Evolutionary conservation across 2,329 filamentous ascomycete species (phyloP), one percentile per base, ranked within the genome.

Genomic region (Ophiostoma ips): DNA sequence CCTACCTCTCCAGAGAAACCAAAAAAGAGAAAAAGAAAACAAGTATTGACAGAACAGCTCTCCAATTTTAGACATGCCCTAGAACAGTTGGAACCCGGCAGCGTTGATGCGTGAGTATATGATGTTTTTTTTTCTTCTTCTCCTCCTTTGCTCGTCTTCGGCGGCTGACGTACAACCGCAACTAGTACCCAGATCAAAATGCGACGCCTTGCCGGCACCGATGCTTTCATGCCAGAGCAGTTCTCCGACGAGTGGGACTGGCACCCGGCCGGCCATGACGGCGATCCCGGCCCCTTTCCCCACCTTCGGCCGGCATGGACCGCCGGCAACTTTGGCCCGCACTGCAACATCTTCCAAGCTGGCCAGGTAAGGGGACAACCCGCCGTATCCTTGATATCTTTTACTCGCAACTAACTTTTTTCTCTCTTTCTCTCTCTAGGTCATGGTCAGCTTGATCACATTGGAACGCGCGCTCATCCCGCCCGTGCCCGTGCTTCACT

Each of bases 231-330:
- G 15, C 40, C 40, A 37, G 53, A 55, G 19, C 49, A 53, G 50
- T 53, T 52, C 33, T 28, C 49, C 4, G 44, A 50, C 18, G 53
- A 55, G 12, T 55, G 53, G 53, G 53, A 53, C 30, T 50, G 48
- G 16, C 45, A 47, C 13, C 12, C 40, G 24, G 3, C 11, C 16
- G 24, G 24, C 9, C n/a, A n/a, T 15, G 5, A 3, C 24, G 40
- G 40, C n/a, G 30, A 12, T 18, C 7, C 15, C 3, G 21, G 28
- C 3, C 30, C 30, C 30, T 35, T 11, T 3, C 19, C 43, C 13
- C 10, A 30, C 6, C n/a, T 7, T 4, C 15, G 46, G 10, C 37
- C 37, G 5, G 18, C 46, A 11, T 50, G 47, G 47, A 52, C 50
- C 2, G 45, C 48, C 2, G 50, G 50, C 15, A 46, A 49, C 24